Base-by-base conservation (phyloP, 139 green algal species). In the Closterium sp. region DNA sequence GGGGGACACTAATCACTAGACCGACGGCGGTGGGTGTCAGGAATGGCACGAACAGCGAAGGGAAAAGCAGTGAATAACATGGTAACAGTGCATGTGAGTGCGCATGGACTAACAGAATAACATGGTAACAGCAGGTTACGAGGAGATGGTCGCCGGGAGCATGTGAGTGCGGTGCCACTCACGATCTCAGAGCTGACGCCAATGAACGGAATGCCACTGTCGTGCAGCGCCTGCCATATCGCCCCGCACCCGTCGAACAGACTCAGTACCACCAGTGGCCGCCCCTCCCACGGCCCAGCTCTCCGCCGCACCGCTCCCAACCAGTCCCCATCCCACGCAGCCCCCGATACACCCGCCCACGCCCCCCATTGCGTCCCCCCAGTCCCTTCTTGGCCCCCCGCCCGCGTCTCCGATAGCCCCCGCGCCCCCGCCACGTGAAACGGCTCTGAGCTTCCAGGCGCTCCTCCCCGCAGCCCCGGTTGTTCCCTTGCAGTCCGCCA, bases 211-310 rank as follows among this genome's bases (percentile, higher is more conserved):
- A 92, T 89, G 32, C 89, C 89, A 0, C 33, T 30, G 32, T 89
- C 76, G 36, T 38, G 31, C 28, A 92, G 89, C 38, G 89, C 76
- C 43, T 89, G 89, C 89, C 89, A 92, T 33, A 43, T 89, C 30
- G 81, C 89, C 5, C 89, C 89, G 85, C 87, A 35, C 25, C 89
- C 89, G 85, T 92, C 89, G 55, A 92, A 92, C 25, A 92, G 33
- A 33, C 81, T 89, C 84, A 92, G 30, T 30, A 92, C 89, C 12
- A 88, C 81, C 28, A 92, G 33, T 28, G 34, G 25, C n/a, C 43
- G 88, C 76, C 36, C 88, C 64, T 91, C 28, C 88, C 88, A 91
- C 16, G 88, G 64, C 35, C 88, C 88, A 31, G 43, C 64, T 2
- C 81, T 12, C 87, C 28, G 12, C 35, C 81, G 76, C 33, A 87